A percentile compares a stretch with the other conserved stretches of the same genome.
Evolutionary conservation across 2,329 filamentous ascomycete species (phyloP).

Genomic region (Penicillium hordei): DNA sequence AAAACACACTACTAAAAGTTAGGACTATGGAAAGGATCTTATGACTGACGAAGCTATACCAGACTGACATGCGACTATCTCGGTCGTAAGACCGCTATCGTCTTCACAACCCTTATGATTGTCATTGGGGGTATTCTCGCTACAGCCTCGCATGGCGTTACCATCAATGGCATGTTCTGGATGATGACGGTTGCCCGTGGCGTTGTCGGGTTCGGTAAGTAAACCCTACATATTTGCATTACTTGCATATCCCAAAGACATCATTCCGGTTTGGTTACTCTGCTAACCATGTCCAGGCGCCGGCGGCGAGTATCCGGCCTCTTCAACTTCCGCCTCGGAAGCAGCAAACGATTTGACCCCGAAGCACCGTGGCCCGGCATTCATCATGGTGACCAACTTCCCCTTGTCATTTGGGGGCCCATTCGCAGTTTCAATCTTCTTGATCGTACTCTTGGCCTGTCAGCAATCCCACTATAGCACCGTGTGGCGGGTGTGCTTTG

Average conservation of each 20-base stretch:
- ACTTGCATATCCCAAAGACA: background rate
- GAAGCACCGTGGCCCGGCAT: constrained; percentile 43
- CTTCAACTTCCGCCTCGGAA: constrained; percentile 49
- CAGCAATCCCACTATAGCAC: constrained; percentile 39
- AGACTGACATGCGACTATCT: constrained; percentile 48
- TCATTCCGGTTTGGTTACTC: background rate
- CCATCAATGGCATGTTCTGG: constrained; percentile 54
- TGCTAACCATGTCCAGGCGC: constrained; percentile 25
- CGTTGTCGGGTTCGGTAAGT: constrained; percentile 47
- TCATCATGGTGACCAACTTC: constrained; percentile 51
- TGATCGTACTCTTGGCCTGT: constrained; percentile 48
- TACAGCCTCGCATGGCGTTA: constrained; percentile 47
- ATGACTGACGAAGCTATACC: background rate
- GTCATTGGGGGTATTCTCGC: constrained; percentile 49
- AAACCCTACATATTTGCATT: background rate
- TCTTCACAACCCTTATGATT: constrained; percentile 49
- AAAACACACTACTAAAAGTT: background rate
- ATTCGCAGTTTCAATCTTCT: constrained; percentile 47
- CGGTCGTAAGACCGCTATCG: constrained; percentile 49
- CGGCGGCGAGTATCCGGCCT: constrained; percentile 52
- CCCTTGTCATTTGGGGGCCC: constrained; percentile 44
- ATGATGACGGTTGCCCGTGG: constrained; percentile 54
- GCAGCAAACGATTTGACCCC: constrained; percentile 50
- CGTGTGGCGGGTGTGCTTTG: constrained; percentile 53
- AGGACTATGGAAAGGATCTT: background rate